Conservation (phyloP, 2,329 filamentous ascomycete species). For the Pezicula neosporulosa region DNA sequence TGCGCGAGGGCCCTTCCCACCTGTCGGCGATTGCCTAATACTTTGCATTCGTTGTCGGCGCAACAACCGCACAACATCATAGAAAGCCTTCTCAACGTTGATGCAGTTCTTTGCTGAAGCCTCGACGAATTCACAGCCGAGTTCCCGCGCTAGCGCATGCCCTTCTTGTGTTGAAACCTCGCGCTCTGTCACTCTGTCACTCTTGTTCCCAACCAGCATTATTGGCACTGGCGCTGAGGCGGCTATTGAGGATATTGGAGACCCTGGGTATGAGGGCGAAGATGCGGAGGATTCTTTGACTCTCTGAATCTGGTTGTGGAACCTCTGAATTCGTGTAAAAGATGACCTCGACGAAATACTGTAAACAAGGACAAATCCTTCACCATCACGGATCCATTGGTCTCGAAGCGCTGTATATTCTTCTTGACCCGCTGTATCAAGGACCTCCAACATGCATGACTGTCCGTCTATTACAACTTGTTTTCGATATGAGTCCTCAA, state of each 20-base stretch:
- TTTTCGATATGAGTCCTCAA: conserved; percentile 85
- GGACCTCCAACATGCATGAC: conserved; percentile 94
- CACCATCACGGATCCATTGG: conserved; percentile 97
- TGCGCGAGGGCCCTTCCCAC: conserved; percentile 18
- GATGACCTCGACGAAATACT: conserved; percentile 97
- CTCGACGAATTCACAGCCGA: conserved; percentile 95
- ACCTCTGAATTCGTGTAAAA: conserved; percentile 90
- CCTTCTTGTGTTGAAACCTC: conserved; percentile 97
- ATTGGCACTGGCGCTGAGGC: conserved; percentile 70
- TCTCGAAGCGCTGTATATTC: conserved; percentile 96
- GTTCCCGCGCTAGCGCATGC: conserved; percentile 81
- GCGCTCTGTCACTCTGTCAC: conserved; percentile 90
- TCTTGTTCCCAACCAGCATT: conserved; percentile 99
- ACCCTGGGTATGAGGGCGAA: conserved; percentile 74
- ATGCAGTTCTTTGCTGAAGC: conserved; percentile 97
- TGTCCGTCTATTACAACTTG: conserved; percentile 91
- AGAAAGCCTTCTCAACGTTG: conserved; percentile 98
- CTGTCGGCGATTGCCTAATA: conserved; percentile 11
- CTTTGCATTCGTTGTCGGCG: conserved; percentile 69
- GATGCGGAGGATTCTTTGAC: conserved; percentile 88
- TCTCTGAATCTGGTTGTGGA: conserved; percentile 94
- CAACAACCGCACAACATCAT: conserved; percentile 90
- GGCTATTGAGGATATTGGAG: conserved; percentile 57
- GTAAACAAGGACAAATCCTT: conserved; percentile 96
- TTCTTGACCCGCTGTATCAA: conserved; percentile 97